Evolutionary conservation across 352 stramenopile species (phyloP).

Genomic region (Globisporangium echinulatum): DNA sequence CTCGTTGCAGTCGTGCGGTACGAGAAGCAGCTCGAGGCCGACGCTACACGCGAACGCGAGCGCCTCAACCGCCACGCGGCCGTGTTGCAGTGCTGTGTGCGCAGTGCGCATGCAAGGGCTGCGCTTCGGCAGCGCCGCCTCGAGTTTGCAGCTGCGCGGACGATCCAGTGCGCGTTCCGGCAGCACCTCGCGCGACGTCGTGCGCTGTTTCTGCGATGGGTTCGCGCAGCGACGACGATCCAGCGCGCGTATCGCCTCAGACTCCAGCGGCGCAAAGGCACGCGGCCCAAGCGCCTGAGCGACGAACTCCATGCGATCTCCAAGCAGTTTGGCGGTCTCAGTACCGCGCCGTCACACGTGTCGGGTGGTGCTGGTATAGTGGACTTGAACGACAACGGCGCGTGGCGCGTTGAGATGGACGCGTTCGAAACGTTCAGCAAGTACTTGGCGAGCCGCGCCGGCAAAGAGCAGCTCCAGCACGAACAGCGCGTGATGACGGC

Average conservation of each 20-base stretch:
- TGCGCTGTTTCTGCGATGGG: conserved; percentile 41
- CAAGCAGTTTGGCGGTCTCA: conserved; percentile 27
- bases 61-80: conserved; percentile 21
- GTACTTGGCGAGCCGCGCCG: conserved; percentile 39
- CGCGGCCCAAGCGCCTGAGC: conserved; percentile 29
- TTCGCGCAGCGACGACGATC: conserved; percentile 35
- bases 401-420: conserved; percentile 45
- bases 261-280: conserved; percentile 29
- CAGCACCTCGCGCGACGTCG: conserved; percentile 55
- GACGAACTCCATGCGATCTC: conserved; percentile 41
- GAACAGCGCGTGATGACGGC: conserved; percentile 39
- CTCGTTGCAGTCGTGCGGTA: conserved; percentile 41
- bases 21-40: conserved; percentile 41
- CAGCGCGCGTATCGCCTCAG: conserved; percentile 58
- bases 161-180: conserved; percentile 63
- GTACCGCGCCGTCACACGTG: background rate
- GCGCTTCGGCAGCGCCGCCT: conserved; percentile 20
- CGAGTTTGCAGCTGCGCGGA: conserved; percentile 28
- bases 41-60: conserved; percentile 18
- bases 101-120: conserved; percentile 19
- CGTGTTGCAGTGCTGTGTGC: conserved; percentile 41
- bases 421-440: conserved; percentile 52
- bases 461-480: conserved; percentile 40
- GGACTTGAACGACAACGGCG: background rate
- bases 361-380: background rate